Evolutionary conservation across 2,329 filamentous ascomycete genomes (phyloP).

Genomic region (Pseudogymnoascus sp.): DNA sequence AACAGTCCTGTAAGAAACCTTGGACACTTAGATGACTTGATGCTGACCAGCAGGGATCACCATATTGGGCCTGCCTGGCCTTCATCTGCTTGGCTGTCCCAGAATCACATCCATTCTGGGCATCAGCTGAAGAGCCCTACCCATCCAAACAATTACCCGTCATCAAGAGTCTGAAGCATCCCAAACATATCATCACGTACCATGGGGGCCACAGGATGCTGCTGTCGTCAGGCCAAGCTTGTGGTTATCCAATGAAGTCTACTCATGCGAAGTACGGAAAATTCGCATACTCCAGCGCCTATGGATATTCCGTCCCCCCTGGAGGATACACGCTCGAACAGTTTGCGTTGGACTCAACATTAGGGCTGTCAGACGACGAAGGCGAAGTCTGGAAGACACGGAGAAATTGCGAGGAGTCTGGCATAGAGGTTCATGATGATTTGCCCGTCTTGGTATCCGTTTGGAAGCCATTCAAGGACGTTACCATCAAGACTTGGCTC

Average conservation of each 20-base stretch:
- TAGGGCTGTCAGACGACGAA: constrained; percentile 68
- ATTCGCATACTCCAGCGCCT: constrained; percentile 70
- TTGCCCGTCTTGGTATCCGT: constrained; percentile 55
- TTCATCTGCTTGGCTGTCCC: constrained; percentile 68
- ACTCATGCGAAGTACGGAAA: constrained; percentile 75
- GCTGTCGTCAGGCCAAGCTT: constrained; percentile 69
- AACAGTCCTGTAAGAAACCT: constrained; percentile 60
- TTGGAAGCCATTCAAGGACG: constrained; percentile 65
- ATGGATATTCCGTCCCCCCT: constrained; percentile 69
- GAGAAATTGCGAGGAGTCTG: constrained; percentile 56
- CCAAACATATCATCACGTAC: constrained; percentile 64
- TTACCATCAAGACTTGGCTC: constrained; percentile 56
- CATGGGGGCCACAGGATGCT: constrained; percentile 70
- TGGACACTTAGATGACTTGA: not conserved
- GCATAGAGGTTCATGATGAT: constrained; percentile 48
- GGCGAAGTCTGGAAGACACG: constrained; percentile 74
- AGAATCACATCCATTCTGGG: constrained; percentile 67
- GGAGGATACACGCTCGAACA: constrained; percentile 70
- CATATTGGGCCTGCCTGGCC: constrained; percentile 70
- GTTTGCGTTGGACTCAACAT: constrained; percentile 65
- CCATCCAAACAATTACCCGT: constrained; percentile 47
- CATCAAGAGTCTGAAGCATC: constrained; percentile 56
- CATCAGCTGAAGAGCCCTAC: constrained; percentile 54
- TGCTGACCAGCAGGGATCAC: constrained; percentile 11
- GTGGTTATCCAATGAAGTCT: constrained; percentile 72